Percentiles rank a stretch among this genome's conserved stretches.
These are phyloP conservation scores for Saccharomycopsis fodiens DNA, from an alignment of 805 yeast species.

Conservation along the genomic window DNA sequence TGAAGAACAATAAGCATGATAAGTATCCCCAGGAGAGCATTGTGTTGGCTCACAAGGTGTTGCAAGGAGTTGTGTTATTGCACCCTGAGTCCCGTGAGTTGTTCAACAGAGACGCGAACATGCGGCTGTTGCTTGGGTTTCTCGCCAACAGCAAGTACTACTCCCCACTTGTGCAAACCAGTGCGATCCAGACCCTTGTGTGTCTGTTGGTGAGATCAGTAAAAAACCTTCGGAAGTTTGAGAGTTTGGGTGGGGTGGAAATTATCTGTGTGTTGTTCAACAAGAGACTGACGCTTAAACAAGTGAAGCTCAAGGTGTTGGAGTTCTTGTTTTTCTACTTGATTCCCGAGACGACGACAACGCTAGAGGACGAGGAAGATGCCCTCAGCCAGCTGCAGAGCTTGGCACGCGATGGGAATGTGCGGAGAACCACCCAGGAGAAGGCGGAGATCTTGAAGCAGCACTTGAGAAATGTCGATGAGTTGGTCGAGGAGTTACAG, in stretches of 20 bases:
- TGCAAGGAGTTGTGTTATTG: slow-evolving; percentile 54
- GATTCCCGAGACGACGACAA: slow-evolving; percentile 44
- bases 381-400: slow-evolving; percentile 17
- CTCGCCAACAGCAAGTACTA: slow-evolving; percentile 13
- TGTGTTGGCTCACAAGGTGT: slow-evolving; percentile 29
- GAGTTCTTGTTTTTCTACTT: slow-evolving; percentile 66
- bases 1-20: slow-evolving; percentile 17
- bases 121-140: slow-evolving; percentile 25
- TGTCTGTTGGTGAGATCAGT: slow-evolving; percentile 51
- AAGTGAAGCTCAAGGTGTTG: slow-evolving; percentile 52
- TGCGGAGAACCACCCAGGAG: slow-evolving; percentile 34
- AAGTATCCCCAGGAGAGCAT: slow-evolving; percentile 21
- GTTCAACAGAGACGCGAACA: slow-evolving; percentile 36
- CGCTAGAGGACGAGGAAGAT: slow-evolving; percentile 19
- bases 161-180: slow-evolving; percentile 27
- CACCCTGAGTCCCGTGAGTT: slow-evolving; percentile 49
- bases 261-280: slow-evolving; percentile 41
- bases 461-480: slow-evolving; percentile 38
- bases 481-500: slow-evolving; percentile 38
- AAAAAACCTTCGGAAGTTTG: slow-evolving; percentile 52
- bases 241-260: slow-evolving; percentile 46
- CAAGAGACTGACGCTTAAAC: slow-evolving; percentile 35
- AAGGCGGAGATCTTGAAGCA: slow-evolving; percentile 36
- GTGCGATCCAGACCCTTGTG: slow-evolving; percentile 46
- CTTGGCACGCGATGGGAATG: slow-evolving; percentile 23